Conservation (phyloP, 331 rosid species). For the Acacia concinna region DNA sequence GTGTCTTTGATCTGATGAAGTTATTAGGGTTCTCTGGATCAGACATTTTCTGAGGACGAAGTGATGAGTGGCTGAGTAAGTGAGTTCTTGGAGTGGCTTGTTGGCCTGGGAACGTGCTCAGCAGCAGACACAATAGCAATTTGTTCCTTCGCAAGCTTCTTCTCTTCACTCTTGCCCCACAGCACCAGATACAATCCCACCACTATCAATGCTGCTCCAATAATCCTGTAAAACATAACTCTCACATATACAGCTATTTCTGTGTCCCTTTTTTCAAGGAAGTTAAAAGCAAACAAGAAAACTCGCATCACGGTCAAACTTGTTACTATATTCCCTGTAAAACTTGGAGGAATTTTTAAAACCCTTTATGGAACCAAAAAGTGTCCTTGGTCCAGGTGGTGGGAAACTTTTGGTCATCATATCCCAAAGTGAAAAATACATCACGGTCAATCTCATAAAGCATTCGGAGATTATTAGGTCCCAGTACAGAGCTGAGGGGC, state of each 20-base stretch:
- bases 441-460: slow-evolving; percentile 21
- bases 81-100: slow-evolving; percentile 62
- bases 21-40: slow-evolving; percentile 18
- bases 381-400: neutral
- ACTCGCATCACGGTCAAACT: neutral
- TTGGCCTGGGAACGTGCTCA: slow-evolving; percentile 68
- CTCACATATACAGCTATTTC: neutral
- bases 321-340: neutral
- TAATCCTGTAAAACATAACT: slow-evolving; percentile 52
- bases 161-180: slow-evolving; percentile 97
- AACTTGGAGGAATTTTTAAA: neutral
- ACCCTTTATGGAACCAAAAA: neutral
- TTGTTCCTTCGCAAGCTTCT: slow-evolving; percentile 58
- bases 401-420: neutral
- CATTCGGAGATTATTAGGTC: neutral
- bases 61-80: slow-evolving; percentile 83
- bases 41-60: slow-evolving; percentile 75
- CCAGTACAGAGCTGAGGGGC: too few relatives aligned
- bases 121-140: slow-evolving; percentile 53
- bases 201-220: slow-evolving; percentile 87
- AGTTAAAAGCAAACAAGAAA: neutral
- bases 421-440: neutral
- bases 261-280: neutral
- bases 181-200: slow-evolving; percentile 75
- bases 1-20: neutral